A percentile compares a stretch with the other conserved stretches of the same genome.
phyloP scores from a whole-genome alignment of 768 basidiomycete genomes.

The Tulasnella sp. region DNA sequence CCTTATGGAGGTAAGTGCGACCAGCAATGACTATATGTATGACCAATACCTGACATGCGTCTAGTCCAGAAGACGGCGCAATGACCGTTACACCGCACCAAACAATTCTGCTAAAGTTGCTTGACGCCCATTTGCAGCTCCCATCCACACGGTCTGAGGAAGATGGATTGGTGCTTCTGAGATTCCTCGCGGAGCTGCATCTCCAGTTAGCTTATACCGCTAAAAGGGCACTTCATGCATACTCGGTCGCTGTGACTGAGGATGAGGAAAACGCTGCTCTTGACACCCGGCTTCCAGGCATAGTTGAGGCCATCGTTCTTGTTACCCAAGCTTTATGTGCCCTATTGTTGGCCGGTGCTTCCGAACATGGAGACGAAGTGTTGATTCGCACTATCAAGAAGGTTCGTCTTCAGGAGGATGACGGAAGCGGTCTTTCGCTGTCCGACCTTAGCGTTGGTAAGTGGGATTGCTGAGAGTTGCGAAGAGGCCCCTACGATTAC shows the following conservation, averaged over 20 bases:
- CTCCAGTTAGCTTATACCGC: conserved; percentile 1
- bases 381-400: conserved; percentile 34
- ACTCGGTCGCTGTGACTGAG: background rate
- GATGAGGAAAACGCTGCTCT: conserved; percentile 37
- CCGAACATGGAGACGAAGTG: background rate
- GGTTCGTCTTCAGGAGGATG: background rate
- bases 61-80: conserved; percentile 53
- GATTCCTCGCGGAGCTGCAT: conserved; percentile 1
- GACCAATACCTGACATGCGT: background rate
- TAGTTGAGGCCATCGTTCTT: conserved; percentile 72
- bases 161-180: background rate
- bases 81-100: conserved; percentile 76
- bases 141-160: background rate
- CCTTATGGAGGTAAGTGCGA: background rate
- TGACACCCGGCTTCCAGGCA: conserved; percentile 70
- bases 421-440: background rate
- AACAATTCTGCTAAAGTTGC: conserved; percentile 78
- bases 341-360: conserved; percentile 50
- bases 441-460: background rate
- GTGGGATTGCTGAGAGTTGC: background rate
- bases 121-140: conserved; percentile 74
- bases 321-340: conserved; percentile 71
- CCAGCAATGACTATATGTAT: background rate
- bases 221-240: conserved; percentile 16
- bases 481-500: background rate